Percentiles rank a stretch among this genome's conserved stretches.
These are phyloP conservation scores for Penicillium tannophilum DNA, from an alignment of 495 filamentous ascomycete genomes.

Conservation along the genomic window DNA sequence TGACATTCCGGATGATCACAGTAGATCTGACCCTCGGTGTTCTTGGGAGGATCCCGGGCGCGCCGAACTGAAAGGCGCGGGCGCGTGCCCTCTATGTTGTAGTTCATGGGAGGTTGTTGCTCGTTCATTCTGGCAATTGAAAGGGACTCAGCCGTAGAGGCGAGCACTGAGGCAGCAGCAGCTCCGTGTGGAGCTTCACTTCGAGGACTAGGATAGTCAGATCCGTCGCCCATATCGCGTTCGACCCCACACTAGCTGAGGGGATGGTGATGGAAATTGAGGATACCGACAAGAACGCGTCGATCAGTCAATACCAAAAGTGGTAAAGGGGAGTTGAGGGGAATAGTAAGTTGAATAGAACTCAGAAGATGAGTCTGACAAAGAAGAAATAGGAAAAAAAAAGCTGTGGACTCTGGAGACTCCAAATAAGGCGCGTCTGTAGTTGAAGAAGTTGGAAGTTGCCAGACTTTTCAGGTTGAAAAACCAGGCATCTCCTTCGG, in stretches of 20 bases:
- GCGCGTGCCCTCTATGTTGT: conserved; percentile 42
- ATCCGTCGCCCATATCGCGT: conserved; percentile 51
- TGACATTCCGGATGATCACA: conserved; percentile 67
- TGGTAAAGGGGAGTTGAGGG: not conserved
- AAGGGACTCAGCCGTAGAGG: conserved; percentile 41
- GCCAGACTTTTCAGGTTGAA: conserved; percentile 11
- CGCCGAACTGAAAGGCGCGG: conserved; percentile 50
- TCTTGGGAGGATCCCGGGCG: conserved; percentile 61
- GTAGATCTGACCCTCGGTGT: conserved; percentile 66
- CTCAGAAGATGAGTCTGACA: not conserved
- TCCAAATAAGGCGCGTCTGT: conserved; percentile 4
- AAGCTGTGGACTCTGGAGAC: not conserved
- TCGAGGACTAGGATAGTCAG: conserved; percentile 55
- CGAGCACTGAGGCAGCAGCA: conserved; percentile 40
- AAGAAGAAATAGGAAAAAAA: not conserved
- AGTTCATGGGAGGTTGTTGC: conserved; percentile 31
- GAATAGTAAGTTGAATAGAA: not conserved
- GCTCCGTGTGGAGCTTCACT: conserved; percentile 50
- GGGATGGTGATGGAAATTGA: conserved; percentile 26
- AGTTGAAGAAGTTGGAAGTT: conserved; percentile 1
- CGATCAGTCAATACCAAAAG: conserved; percentile 17
- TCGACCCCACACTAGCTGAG: conserved; percentile 39
- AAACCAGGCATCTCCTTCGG: conserved; percentile 15
- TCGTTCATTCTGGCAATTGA: conserved; percentile 47
- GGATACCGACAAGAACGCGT: conserved; percentile 32